A percentile compares a stretch with the other conserved stretches of the same genome.
Evolutionary conservation across 2,329 filamentous ascomycete species (phyloP).

Genomic region (Stagonosporopsis tanaceti): DNA sequence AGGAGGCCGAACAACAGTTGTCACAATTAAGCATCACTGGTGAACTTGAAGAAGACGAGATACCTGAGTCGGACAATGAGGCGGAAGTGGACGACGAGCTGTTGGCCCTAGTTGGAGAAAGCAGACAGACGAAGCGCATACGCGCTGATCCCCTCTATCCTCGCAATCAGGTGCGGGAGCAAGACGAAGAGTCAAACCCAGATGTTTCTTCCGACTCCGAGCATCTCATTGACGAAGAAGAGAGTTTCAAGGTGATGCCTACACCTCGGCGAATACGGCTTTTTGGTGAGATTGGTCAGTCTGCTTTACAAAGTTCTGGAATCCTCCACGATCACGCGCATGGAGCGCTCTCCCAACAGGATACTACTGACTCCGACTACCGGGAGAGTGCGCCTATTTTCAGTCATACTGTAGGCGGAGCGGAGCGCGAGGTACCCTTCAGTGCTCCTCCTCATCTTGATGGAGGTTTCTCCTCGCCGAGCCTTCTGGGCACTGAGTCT

Average conservation of each 20-base stretch:
- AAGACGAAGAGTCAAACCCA: slow-evolving; percentile 49
- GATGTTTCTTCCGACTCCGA: slow-evolving; percentile 49
- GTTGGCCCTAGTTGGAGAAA: slow-evolving; percentile 37
- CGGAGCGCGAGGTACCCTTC: slow-evolving; percentile 24
- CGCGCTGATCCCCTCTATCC: slow-evolving; percentile 51
- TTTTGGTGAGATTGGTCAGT: slow-evolving; percentile 68
- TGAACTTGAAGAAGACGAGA: slow-evolving; percentile 34
- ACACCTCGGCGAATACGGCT: slow-evolving; percentile 52
- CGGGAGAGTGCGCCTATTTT: slow-evolving; percentile 13
- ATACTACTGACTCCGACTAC: slow-evolving; percentile 8
- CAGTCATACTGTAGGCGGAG: slow-evolving; percentile 23
- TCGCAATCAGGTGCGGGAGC: slow-evolving; percentile 49
- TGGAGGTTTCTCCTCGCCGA: slow-evolving; percentile 45
- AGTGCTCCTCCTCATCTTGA: slow-evolving; percentile 33
- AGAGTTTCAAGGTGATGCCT: slow-evolving; percentile 41
- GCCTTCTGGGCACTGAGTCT: slow-evolving; percentile 58
- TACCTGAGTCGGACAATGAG: slow-evolving; percentile 40
- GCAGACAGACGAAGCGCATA: slow-evolving; percentile 55
- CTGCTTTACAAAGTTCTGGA: slow-evolving; percentile 62
- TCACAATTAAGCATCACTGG: slow-evolving; percentile 62
- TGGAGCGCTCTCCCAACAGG: slow-evolving; percentile 38
- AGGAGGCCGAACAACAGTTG: slow-evolving; percentile 55
- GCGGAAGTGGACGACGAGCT: slow-evolving; percentile 44
- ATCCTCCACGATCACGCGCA: slow-evolving; percentile 49
- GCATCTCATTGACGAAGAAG: slow-evolving; percentile 36